These are phyloP conservation scores for Datisca glomerata DNA, from an alignment of 306 rosid species.

Conservation along the genomic window DNA sequence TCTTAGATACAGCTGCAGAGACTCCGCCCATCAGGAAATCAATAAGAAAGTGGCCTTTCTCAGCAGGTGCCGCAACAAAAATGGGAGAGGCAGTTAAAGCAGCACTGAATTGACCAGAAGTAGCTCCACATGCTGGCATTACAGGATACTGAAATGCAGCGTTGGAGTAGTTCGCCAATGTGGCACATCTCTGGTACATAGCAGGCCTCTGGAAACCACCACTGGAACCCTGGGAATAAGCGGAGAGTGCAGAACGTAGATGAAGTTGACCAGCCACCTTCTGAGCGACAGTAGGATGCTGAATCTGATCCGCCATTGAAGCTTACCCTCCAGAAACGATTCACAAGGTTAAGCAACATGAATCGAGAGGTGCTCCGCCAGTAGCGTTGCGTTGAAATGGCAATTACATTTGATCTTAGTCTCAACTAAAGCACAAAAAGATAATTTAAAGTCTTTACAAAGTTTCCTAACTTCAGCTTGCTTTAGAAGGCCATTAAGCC, in stretches of 20 bases:
- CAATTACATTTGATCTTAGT: no score
- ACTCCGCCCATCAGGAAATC: constrained; percentile 97
- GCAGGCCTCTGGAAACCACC: constrained; percentile 33
- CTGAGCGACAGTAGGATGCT: constrained; percentile 65
- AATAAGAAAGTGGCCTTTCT: constrained; percentile 52
- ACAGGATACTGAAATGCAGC: constrained; percentile 46
- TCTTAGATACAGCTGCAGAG: constrained; percentile 90
- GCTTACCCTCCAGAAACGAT: no score
- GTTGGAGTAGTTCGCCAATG: constrained; percentile 50
- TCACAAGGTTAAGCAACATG: no score
- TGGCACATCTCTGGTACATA: constrained; percentile 39
- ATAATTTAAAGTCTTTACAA: no score
- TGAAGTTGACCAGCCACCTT: constrained; percentile 67
- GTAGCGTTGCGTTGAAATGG: no score
- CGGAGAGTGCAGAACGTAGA: constrained; percentile 33
- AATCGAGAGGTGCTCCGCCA: no score
- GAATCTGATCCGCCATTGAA: constrained; percentile 79
- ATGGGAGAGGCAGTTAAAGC: constrained; percentile 59
- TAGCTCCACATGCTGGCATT: constrained; percentile 35
- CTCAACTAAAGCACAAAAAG: no score
- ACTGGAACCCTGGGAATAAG: constrained; percentile 24
- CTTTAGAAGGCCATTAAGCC: no score
- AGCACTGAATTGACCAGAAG: constrained; percentile 45
- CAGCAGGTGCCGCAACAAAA: constrained; percentile 65
- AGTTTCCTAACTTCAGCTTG: no score